These are phyloP conservation scores for Fusarium sp. DNA, from an alignment of 2,329 filamentous ascomycete species.

Conservation along the genomic window DNA sequence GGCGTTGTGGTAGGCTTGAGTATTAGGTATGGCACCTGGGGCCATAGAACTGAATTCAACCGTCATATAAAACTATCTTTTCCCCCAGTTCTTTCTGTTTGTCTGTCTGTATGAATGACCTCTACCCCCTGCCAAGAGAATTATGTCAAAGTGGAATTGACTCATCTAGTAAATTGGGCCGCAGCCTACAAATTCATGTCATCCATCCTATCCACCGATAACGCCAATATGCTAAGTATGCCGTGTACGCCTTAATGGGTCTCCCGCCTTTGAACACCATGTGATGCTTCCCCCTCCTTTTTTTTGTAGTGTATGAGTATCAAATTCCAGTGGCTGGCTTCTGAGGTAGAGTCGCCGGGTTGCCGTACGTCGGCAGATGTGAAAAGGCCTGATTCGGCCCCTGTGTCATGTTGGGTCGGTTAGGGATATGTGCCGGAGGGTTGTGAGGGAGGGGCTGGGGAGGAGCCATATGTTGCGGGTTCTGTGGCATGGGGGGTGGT, in stretches of 20 bases:
- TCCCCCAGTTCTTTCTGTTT: neutral
- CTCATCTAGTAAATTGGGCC: constrained; percentile 47
- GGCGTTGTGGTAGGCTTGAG: constrained; percentile 54
- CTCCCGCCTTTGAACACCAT: constrained; percentile 44
- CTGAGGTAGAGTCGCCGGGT: constrained; percentile 70
- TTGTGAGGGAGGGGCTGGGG: constrained; percentile 59
- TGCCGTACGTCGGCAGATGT: constrained; percentile 68
- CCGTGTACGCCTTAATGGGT: constrained; percentile 49
- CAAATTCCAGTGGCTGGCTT: constrained; percentile 66
- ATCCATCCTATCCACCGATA: constrained; percentile 52
- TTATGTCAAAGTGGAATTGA: constrained; percentile 46
- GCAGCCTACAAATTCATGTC: constrained; percentile 47
- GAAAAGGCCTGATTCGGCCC: constrained; percentile 61
- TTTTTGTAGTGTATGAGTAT: constrained; percentile 27
- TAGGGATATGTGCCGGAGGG: constrained; percentile 56
- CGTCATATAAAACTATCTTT: constrained; percentile 44
- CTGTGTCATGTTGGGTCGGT: constrained; percentile 59
- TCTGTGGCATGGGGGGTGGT: constrained; percentile 52
- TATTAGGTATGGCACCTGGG: constrained; percentile 45
- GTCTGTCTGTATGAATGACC: neutral
- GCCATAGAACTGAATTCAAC: constrained; percentile 52
- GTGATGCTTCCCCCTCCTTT: constrained; percentile 42
- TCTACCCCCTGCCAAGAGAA: constrained; percentile 21
- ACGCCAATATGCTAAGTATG: constrained; percentile 56
- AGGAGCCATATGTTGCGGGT: constrained; percentile 53